Percentiles rank a stretch among this genome's conserved stretches.
Evolutionary conservation across 208 protist genomes (phyloP).

Genomic region (Crithidia brevicula): DNA sequence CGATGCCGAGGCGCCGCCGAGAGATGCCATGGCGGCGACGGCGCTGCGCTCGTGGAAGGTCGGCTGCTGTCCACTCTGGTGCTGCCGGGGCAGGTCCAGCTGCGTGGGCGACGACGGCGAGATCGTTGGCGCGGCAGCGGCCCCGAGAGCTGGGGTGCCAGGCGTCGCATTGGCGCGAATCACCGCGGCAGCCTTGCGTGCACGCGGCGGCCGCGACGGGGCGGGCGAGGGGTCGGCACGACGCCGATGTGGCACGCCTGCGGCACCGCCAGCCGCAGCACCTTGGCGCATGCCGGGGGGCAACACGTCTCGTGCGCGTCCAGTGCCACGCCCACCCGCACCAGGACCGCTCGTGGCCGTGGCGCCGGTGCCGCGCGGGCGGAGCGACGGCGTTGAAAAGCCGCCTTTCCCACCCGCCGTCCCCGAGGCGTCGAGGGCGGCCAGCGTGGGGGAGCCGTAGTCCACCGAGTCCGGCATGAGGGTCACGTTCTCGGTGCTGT

Average conservation of each 20-base stretch:
- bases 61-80: not conserved
- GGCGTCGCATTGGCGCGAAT: slow-evolving; percentile 10
- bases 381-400: not conserved
- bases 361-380: not conserved
- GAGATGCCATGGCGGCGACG: not conserved
- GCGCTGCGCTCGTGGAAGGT: not conserved
- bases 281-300: slow-evolving; percentile 4
- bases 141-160: not conserved
- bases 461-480: not conserved
- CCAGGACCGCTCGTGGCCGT: slow-evolving; percentile 7
- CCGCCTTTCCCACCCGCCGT: not conserved
- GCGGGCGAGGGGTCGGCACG: slow-evolving; percentile 36
- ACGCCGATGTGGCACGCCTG: slow-evolving; percentile 11
- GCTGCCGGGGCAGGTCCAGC: slow-evolving; percentile 1
- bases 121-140: not conserved
- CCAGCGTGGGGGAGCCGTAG: not conserved
- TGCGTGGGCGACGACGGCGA: slow-evolving; percentile 26
- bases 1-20: not conserved
- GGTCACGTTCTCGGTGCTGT: slow-evolving; percentile 13
- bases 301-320: slow-evolving; percentile 14
- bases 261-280: not conserved
- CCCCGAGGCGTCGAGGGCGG: not conserved
- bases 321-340: slow-evolving; percentile 10
- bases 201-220: slow-evolving; percentile 33
- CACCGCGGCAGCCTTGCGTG: slow-evolving; percentile 15